These are phyloP conservation scores for Talaromyces ruber DNA, from an alignment of 495 filamentous ascomycete species.

Conservation along the genomic window DNA sequence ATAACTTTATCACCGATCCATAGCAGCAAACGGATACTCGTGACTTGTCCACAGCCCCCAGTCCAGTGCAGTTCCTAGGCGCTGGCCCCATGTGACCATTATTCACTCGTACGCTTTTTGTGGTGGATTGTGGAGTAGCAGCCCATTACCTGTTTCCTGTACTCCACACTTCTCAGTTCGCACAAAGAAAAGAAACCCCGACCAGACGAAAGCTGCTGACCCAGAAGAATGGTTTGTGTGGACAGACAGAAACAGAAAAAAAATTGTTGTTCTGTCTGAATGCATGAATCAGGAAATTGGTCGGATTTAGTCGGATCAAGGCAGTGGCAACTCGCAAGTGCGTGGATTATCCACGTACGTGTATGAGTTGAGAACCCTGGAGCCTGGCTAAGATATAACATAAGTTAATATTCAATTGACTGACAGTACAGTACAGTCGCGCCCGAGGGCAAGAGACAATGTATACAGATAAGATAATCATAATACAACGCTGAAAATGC, in stretches of 20 bases:
- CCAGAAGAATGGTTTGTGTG: not conserved
- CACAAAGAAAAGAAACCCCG: not conserved
- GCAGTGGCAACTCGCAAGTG: not conserved
- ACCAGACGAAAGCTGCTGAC: not conserved
- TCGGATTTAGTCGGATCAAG: not conserved
- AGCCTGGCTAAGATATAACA: too few relatives aligned
- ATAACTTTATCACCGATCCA: too few relatives aligned
- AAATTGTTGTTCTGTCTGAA: not conserved
- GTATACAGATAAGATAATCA: not conserved
- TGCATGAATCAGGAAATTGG: not conserved
- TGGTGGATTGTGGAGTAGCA: not conserved
- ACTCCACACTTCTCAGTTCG: not conserved
- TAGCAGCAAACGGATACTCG: not conserved
- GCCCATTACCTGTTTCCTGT: not conserved
- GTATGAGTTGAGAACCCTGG: not conserved
- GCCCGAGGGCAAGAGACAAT: not conserved
- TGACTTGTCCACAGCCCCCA: not conserved
- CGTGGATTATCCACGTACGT: too few relatives aligned
- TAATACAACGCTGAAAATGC: slow-evolving; percentile 4
- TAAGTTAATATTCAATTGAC: not conserved
- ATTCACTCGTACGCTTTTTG: too few relatives aligned
- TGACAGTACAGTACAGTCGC: not conserved
- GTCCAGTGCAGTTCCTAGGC: too few relatives aligned
- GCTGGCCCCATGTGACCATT: not conserved
- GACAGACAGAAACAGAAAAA: not conserved